Evolutionary conservation across 257 asterid genomes (phyloP).

Genomic region (Echites panduratus): DNA sequence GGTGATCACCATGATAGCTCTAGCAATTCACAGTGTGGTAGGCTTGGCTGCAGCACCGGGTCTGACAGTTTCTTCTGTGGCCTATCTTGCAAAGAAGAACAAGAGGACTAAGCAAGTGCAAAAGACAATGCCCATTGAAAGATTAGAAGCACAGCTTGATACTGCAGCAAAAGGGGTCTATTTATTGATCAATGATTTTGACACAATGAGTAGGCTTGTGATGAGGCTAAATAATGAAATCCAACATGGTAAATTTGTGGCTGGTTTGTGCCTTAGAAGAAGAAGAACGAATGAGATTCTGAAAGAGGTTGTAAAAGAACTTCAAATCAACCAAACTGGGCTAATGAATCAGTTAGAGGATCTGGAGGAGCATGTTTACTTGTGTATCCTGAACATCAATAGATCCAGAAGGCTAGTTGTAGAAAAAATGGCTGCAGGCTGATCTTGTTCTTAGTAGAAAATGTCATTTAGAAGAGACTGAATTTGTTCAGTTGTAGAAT

Average conservation of each 20-base stretch:
- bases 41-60: slow-evolving; percentile 34
- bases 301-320: slow-evolving; percentile 45
- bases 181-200: slow-evolving; percentile 55
- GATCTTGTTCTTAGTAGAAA: not conserved
- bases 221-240: slow-evolving; percentile 43
- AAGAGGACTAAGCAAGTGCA: not conserved
- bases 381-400: slow-evolving; percentile 58
- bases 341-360: slow-evolving; percentile 50
- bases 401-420: slow-evolving; percentile 49
- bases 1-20: slow-evolving; percentile 21
- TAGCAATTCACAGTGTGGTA: slow-evolving; percentile 31
- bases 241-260: slow-evolving; percentile 47
- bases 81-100: slow-evolving; percentile 20
- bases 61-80: slow-evolving; percentile 13
- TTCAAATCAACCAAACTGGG: slow-evolving; percentile 27
- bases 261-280: slow-evolving; percentile 37
- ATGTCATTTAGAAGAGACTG: not conserved
- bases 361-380: slow-evolving; percentile 55
- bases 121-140: slow-evolving; percentile 15
- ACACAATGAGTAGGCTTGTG: slow-evolving; percentile 46
- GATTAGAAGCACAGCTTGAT: slow-evolving; percentile 41
- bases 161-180: slow-evolving; percentile 63
- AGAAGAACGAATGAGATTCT: slow-evolving; percentile 39
- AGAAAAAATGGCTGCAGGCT: slow-evolving; percentile 26
- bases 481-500: not conserved